Percentiles rank a stretch among this genome's conserved stretches.
Evolutionary conservation across 2,329 filamentous ascomycete genomes (phyloP).

Genomic region (Fusarium multiceps): DNA sequence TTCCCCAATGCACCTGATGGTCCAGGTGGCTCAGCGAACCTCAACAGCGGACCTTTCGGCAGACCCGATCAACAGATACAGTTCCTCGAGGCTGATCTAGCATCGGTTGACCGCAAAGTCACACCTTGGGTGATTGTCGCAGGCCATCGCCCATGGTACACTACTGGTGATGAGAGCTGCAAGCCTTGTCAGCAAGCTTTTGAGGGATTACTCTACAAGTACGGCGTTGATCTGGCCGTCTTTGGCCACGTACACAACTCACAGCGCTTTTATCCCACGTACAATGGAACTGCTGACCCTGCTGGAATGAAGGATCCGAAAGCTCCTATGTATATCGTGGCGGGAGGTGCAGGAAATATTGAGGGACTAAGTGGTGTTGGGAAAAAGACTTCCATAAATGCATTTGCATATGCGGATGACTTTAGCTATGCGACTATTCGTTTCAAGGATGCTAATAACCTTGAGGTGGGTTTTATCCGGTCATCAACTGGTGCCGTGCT

Average conservation of each 20-base stretch:
- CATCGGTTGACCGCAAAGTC: slow-evolving; percentile 64
- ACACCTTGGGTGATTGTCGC: slow-evolving; percentile 59
- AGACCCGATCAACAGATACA: slow-evolving; percentile 19
- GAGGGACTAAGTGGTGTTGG: slow-evolving; percentile 18
- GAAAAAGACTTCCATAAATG: not conserved
- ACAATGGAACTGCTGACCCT: slow-evolving; percentile 16
- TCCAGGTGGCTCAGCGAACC: slow-evolving; percentile 18
- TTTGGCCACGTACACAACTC: slow-evolving; percentile 32
- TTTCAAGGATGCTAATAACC: slow-evolving; percentile 8
- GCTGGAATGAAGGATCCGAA: slow-evolving; percentile 19
- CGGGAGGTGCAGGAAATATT: slow-evolving; percentile 23
- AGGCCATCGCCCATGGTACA: slow-evolving; percentile 62
- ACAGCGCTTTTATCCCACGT: slow-evolving; percentile 11
- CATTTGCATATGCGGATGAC: slow-evolving; percentile 27
- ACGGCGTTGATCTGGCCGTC: slow-evolving; percentile 16
- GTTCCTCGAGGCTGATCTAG: slow-evolving; percentile 48
- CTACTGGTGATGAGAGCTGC: slow-evolving; percentile 47
- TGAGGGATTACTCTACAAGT: slow-evolving; percentile 22
- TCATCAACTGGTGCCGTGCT: slow-evolving; percentile 12
- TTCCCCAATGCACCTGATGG: slow-evolving; percentile 34
- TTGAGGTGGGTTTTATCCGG: slow-evolving; percentile 13
- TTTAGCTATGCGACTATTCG: slow-evolving; percentile 28
- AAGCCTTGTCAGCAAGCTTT: slow-evolving; percentile 26
- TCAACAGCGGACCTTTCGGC: slow-evolving; percentile 22
- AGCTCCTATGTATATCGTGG: slow-evolving; percentile 26